Evolutionary conservation across 257 asterid species (phyloP).

Genomic region (Datura wrightii): DNA sequence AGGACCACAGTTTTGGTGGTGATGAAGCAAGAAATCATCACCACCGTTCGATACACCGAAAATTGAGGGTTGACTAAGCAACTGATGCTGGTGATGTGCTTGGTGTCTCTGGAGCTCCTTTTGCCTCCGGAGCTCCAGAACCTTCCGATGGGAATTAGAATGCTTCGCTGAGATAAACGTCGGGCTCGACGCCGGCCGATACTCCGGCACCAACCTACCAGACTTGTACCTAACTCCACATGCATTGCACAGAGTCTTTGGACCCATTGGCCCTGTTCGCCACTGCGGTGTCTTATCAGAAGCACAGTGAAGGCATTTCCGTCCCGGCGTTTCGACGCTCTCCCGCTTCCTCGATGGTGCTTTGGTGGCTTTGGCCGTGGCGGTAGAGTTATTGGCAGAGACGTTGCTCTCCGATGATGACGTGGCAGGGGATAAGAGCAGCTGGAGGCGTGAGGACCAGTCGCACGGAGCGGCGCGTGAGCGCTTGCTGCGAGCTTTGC

Average conservation of each 20-base stretch:
- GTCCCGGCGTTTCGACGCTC: conserved; percentile 57
- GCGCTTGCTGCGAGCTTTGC: conserved; percentile 98
- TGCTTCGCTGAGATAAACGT: conserved; percentile 77
- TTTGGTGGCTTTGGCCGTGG: conserved; percentile 30
- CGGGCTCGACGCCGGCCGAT: conserved; percentile 97
- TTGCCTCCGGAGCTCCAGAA: conserved; percentile 90
- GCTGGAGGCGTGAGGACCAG: conserved; percentile 88
- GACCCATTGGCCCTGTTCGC: conserved; percentile 98
- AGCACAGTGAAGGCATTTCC: conserved; percentile 88
- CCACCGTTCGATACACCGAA: conserved; percentile 72
- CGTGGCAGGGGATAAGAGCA: conserved; percentile 54
- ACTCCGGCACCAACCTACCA: conserved; percentile 96
- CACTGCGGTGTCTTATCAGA: conserved; percentile 98
- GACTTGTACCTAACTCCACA: conserved; percentile 97
- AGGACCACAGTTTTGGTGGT: conserved; percentile 60
- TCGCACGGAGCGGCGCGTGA: conserved; percentile 91
- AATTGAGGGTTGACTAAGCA: conserved; percentile 62
- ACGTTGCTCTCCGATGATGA: conserved; percentile 40
- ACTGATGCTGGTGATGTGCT: conserved; percentile 48
- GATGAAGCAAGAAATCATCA: conserved; percentile 84
- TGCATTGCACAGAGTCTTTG: conserved; percentile 93
- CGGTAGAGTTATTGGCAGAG: neutral
- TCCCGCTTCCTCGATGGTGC: conserved; percentile 50
- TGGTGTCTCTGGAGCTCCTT: conserved; percentile 67
- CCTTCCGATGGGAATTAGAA: conserved; percentile 97